Conservation (phyloP, 768 basidiomycete genomes). For the Boletus pseudo-olivaceus region DNA sequence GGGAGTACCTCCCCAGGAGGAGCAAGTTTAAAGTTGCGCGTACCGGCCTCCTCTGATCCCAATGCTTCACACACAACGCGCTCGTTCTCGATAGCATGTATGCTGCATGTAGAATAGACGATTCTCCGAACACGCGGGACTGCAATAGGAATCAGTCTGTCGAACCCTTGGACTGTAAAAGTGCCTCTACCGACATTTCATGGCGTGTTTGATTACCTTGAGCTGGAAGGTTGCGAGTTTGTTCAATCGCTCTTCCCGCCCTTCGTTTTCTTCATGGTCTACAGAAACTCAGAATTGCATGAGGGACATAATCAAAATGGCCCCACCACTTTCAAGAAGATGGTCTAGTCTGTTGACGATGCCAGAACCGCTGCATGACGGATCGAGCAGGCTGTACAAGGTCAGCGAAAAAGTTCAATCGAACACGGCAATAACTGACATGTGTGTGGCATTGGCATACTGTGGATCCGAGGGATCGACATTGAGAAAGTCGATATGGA, state of each 20-base stretch:
- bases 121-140: constrained; percentile 77
- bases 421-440: constrained; percentile 49
- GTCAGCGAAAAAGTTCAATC: not conserved
- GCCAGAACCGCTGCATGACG: constrained; percentile 94
- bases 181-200: constrained; percentile 67
- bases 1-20: constrained; percentile 66
- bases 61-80: constrained; percentile 79
- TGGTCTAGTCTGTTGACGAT: constrained; percentile 89
- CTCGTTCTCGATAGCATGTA: constrained; percentile 91
- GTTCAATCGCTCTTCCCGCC: constrained; percentile 65
- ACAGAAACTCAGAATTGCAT: constrained; percentile 3
- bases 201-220: constrained; percentile 89
- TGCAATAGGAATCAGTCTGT: constrained; percentile 30
- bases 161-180: not conserved
- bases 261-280: constrained; percentile 59
- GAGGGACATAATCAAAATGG: not conserved
- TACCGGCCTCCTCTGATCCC: constrained; percentile 61
- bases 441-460: constrained; percentile 73
- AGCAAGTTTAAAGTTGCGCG: constrained; percentile 65
- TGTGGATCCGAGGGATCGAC: constrained; percentile 63
- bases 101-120: constrained; percentile 97
- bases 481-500: constrained; percentile 81
- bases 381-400: constrained; percentile 73
- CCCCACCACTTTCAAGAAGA: constrained; percentile 68
- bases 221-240: constrained; percentile 89